phyloP scores from a whole-genome alignment of 1,284 basidiomycete genomes.

The Vanrija pseudolonga region DNA sequence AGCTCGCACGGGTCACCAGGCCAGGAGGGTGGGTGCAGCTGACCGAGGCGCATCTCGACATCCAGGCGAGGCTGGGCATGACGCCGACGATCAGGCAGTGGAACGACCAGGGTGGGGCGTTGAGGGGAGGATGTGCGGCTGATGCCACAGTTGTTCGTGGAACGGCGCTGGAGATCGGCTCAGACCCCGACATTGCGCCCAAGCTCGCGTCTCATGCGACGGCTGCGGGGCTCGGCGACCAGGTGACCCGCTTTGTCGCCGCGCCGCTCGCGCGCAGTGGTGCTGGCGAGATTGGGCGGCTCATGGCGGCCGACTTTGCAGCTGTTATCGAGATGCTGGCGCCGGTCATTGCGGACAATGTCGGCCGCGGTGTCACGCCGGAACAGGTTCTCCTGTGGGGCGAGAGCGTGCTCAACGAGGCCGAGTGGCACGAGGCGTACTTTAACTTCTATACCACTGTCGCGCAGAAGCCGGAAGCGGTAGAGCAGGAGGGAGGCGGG shows the following conservation, averaged over 20 bases:
- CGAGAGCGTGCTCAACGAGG: background rate
- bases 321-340: background rate
- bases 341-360: background rate
- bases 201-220: slow-evolving; percentile 22
- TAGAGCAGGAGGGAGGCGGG: too few species aligned
- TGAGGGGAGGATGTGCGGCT: too few species aligned
- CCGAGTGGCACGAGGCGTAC: background rate
- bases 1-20: slow-evolving; percentile 32
- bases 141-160: background rate
- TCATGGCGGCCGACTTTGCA: background rate
- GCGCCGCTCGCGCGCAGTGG: background rate
- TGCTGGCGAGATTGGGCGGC: background rate
- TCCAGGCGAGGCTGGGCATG: slow-evolving; percentile 13
- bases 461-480: background rate
- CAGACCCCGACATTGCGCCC: slow-evolving; percentile 14
- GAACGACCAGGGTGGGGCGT: slow-evolving; percentile 5
- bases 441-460: slow-evolving; percentile 1
- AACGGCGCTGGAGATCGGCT: slow-evolving; percentile 18
- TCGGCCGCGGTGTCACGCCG: background rate
- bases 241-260: slow-evolving; percentile 1
- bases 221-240: slow-evolving; percentile 26
- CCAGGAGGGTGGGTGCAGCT: slow-evolving; percentile 43
- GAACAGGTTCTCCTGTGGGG: background rate
- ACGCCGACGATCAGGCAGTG: slow-evolving; percentile 12
- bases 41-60: slow-evolving; percentile 39